Evolutionary conservation across 306 rosid species (phyloP).

Genomic region (Oxytropis ochrocephala): DNA sequence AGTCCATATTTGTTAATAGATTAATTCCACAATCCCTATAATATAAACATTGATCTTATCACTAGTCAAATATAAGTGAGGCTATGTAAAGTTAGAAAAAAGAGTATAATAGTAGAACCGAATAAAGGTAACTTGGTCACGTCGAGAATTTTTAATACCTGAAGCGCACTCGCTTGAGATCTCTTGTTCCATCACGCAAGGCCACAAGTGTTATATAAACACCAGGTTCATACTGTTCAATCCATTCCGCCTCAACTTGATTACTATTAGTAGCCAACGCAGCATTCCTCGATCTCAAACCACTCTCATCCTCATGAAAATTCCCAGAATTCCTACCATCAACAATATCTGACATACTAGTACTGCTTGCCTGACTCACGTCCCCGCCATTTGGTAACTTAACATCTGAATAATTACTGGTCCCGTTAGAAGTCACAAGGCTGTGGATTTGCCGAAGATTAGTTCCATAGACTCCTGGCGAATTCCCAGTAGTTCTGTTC

Average conservation of each 20-base stretch:
- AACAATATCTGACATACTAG: constrained; percentile 40
- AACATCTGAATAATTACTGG: constrained; percentile 25
- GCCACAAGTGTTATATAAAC: constrained; percentile 97
- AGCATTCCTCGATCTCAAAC: constrained; percentile 40
- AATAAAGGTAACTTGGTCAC: neutral
- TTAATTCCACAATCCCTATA: neutral
- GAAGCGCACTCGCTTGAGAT: constrained; percentile 95
- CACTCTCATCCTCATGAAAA: constrained; percentile 51
- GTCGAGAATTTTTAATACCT: constrained; percentile 44
- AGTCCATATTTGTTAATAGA: neutral
- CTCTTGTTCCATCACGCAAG: constrained; percentile 77
- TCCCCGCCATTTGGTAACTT: constrained; percentile 43
- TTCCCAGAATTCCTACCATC: constrained; percentile 63
- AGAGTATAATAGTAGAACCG: neutral
- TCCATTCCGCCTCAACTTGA: constrained; percentile 92
- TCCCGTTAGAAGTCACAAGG: constrained; percentile 34
- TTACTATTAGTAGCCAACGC: constrained; percentile 29
- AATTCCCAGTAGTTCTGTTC: constrained; percentile 39
- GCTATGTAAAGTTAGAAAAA: neutral
- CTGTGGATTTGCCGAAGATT: constrained; percentile 33
- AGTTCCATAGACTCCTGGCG: constrained; percentile 39
- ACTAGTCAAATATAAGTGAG: neutral
- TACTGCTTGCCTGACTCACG: constrained; percentile 36
- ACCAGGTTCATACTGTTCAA: constrained; percentile 95
- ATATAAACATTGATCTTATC: neutral